Conservation (phyloP, 1,139 yeast genomes). For the Yamadazyma atlantica region DNA sequence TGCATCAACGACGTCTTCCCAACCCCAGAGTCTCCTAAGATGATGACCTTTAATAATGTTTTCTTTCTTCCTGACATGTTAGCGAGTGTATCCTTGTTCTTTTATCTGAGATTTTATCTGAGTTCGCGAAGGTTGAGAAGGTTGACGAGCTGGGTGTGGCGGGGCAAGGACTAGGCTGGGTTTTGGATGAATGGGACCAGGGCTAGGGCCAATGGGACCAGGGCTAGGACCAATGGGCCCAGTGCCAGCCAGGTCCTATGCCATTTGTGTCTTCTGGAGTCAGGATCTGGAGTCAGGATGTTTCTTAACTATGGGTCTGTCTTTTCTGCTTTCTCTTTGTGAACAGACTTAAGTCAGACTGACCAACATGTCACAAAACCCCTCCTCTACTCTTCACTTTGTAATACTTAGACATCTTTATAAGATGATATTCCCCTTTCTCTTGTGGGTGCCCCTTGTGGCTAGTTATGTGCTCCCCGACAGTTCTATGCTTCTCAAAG, state of each 20-base stretch:
- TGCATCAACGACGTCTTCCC: slow-evolving; percentile 97
- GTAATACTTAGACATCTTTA: not conserved
- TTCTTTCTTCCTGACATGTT: slow-evolving; percentile 82
- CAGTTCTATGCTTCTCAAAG: not conserved
- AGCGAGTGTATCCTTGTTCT: not conserved
- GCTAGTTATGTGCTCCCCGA: not conserved
- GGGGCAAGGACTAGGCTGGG: too few species aligned
- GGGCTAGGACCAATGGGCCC: too few species aligned
- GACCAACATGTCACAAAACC: too few species aligned
- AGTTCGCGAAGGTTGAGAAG: too few species aligned
- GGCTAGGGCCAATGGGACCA: too few species aligned
- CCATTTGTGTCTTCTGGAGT: too few species aligned
- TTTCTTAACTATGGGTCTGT: too few species aligned
- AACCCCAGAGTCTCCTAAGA: slow-evolving; percentile 95
- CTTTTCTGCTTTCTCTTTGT: not conserved
- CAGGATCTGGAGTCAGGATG: too few species aligned
- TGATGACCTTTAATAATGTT: slow-evolving; percentile 88
- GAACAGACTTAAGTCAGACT: not conserved
- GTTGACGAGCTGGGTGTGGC: slow-evolving; percentile 1
- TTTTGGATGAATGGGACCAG: too few species aligned
- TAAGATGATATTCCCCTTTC: not conserved
- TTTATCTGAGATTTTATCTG: too few species aligned
- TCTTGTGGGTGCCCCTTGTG: not conserved
- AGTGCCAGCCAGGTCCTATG: too few species aligned
- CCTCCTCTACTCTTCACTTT: not conserved